These are phyloP conservation scores for Amylocystis lapponica DNA, from an alignment of 768 basidiomycete genomes.

Conservation along the genomic window DNA sequence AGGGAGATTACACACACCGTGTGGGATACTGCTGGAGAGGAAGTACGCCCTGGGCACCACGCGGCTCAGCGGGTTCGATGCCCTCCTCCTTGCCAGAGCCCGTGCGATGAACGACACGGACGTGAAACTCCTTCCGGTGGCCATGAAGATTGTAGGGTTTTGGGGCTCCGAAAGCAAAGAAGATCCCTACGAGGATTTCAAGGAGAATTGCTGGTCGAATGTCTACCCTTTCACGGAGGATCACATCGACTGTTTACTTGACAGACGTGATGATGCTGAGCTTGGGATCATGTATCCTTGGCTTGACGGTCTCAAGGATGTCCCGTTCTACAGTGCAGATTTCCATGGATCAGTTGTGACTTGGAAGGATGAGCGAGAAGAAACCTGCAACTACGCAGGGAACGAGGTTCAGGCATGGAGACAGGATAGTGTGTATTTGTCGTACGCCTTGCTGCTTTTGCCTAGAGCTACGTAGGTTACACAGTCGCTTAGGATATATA, in stretches of 20 bases:
- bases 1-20: constrained; percentile 10
- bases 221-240: constrained; percentile 20
- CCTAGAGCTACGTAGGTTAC: too few species aligned
- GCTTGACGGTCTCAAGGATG: background rate
- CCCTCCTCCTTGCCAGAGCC: constrained; percentile 10
- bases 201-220: background rate
- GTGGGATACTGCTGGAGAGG: constrained; percentile 23
- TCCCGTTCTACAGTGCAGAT: constrained; percentile 10
- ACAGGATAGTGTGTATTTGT: constrained; percentile 21
- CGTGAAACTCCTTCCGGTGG: constrained; percentile 18
- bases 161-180: too few species aligned
- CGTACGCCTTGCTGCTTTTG: constrained; percentile 17
- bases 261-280: background rate
- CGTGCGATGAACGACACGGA: constrained; percentile 5
- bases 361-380: constrained; percentile 3
- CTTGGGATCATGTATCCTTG: background rate
- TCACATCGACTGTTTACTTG: constrained; percentile 11
- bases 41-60: constrained; percentile 22
- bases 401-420: constrained; percentile 20
- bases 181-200: background rate
- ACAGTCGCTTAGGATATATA: too few species aligned
- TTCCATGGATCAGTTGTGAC: background rate
- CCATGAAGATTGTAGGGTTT: constrained; percentile 1
- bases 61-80: constrained; percentile 21
- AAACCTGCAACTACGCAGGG: constrained; percentile 15